Conservation (phyloP, 495 filamentous ascomycete genomes). For the Neurospora sp. region DNA sequence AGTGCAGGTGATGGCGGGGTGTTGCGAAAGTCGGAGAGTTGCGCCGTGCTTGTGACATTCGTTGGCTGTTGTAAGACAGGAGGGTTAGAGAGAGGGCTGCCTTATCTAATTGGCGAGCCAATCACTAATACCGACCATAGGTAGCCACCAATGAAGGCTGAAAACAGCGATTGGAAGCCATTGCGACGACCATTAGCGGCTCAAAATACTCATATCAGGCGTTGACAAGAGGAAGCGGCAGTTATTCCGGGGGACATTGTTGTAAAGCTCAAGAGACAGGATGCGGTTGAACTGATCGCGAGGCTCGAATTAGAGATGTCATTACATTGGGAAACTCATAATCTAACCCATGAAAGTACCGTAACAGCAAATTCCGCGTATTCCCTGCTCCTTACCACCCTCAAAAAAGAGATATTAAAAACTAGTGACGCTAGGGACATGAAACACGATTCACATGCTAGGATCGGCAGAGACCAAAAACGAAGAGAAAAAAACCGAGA, state of each 20-base stretch:
- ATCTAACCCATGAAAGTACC: not conserved
- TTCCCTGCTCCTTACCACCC: not conserved
- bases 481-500: not conserved
- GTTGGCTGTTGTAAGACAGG: not conserved
- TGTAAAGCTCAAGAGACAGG: not conserved
- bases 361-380: not conserved
- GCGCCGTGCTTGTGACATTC: not conserved
- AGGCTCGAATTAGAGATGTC: not conserved
- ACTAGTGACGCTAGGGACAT: not conserved
- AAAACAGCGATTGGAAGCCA: not conserved
- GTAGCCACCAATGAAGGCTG: not conserved
- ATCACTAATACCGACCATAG: not conserved
- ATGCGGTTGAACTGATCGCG: not conserved
- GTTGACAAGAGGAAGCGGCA: not conserved
- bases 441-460: not conserved
- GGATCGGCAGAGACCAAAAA: not conserved
- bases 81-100: not conserved
- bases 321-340: not conserved
- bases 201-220: not conserved
- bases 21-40: not conserved
- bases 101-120: not conserved
- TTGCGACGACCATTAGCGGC: not conserved
- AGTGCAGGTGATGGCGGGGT: not conserved
- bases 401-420: not conserved
- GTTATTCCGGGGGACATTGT: not conserved